Conservation (phyloP, 129 eudicot species). For the Artemisia tridentata region DNA sequence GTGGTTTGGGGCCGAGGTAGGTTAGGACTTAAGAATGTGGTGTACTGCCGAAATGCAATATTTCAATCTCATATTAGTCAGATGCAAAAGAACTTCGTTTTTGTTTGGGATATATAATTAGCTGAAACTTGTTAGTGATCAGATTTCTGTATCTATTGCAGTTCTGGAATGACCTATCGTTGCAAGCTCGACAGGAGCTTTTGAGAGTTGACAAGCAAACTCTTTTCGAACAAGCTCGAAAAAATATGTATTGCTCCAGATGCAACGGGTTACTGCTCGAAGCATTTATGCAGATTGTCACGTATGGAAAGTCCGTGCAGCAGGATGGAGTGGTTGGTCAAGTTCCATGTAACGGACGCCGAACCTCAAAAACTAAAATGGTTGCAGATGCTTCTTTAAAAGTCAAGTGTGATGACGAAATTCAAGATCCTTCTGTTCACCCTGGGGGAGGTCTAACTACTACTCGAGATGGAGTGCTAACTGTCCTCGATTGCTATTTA, state of each 20-base stretch:
- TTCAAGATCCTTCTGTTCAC: slow-evolving; percentile 93
- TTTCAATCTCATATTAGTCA: slow-evolving; percentile 5
- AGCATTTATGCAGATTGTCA: slow-evolving; percentile 87
- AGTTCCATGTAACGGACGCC: slow-evolving; percentile 37
- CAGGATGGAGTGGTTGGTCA: slow-evolving; percentile 61
- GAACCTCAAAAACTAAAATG: slow-evolving; percentile 38
- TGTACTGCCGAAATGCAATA: slow-evolving; percentile 9
- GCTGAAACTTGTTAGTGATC: slow-evolving; percentile 26
- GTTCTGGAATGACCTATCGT: slow-evolving; percentile 91
- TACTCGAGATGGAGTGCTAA: slow-evolving; percentile 76
- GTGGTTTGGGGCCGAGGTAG: slow-evolving; percentile 14
- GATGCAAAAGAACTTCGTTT: neutral
- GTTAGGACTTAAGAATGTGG: slow-evolving; percentile 1
- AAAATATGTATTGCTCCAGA: slow-evolving; percentile 94
- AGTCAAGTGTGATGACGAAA: slow-evolving; percentile 59
- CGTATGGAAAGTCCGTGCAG: slow-evolving; percentile 89
- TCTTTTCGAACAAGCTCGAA: slow-evolving; percentile 94
- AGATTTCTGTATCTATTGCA: slow-evolving; percentile 36
- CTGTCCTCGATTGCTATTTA: slow-evolving; percentile 84
- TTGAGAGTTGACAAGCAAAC: slow-evolving; percentile 82
- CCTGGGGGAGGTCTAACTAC: slow-evolving; percentile 98
- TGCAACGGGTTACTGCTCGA: slow-evolving; percentile 92
- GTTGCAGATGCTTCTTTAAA: slow-evolving; percentile 37
- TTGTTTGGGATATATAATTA: slow-evolving; percentile 1
- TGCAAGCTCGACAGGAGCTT: slow-evolving; percentile 79